Evolutionary conservation across 495 filamentous ascomycete species (phyloP).

Genomic region (Hypoxylon intermedium): DNA sequence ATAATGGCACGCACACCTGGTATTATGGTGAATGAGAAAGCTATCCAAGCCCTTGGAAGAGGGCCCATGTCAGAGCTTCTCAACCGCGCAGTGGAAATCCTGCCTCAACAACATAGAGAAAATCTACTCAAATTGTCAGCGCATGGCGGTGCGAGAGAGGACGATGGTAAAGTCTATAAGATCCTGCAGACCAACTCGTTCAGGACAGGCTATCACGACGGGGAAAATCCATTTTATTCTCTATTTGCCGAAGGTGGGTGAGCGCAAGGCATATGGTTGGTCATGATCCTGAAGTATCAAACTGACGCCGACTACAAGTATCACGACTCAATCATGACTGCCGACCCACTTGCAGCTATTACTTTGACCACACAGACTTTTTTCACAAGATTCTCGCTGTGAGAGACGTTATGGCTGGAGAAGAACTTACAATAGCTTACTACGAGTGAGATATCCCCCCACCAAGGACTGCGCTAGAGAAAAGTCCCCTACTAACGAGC

Average conservation of each 20-base stretch:
- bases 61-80: constrained; percentile 35
- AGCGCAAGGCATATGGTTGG: neutral
- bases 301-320: constrained; percentile 31
- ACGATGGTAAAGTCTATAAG: constrained; percentile 34
- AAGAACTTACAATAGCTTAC: constrained; percentile 52
- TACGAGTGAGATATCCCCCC: constrained; percentile 43
- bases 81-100: constrained; percentile 28
- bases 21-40: constrained; percentile 45
- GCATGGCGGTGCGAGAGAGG: constrained; percentile 15
- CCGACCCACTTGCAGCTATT: constrained; percentile 53
- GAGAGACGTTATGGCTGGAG: constrained; percentile 43
- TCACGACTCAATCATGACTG: constrained; percentile 56
- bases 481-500: constrained; percentile 1
- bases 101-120: constrained; percentile 36
- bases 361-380: constrained; percentile 45
- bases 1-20: constrained; percentile 43
- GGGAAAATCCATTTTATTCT: constrained; percentile 40
- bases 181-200: constrained; percentile 47
- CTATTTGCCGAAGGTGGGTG: constrained; percentile 42
- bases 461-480: neutral
- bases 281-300: neutral
- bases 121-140: constrained; percentile 39
- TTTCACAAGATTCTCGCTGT: constrained; percentile 48
- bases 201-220: constrained; percentile 35
- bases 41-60: constrained; percentile 29